phyloP scores from a whole-genome alignment of 1,284 basidiomycete species.

The Boletellus deceptivus region DNA sequence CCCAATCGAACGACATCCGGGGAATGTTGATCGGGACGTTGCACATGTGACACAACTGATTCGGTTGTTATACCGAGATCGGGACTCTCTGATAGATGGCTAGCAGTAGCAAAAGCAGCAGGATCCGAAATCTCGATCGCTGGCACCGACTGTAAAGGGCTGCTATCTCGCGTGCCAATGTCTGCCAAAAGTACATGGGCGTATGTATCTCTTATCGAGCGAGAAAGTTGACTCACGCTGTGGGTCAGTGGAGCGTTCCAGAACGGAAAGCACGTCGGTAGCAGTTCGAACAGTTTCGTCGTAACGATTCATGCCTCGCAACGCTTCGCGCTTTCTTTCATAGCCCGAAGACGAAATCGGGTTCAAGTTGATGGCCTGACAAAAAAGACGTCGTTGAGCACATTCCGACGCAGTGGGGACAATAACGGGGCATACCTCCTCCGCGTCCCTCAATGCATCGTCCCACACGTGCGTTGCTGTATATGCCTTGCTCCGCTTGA shows the following conservation, averaged over 20 bases:
- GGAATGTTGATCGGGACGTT: not conserved
- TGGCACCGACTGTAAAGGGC: not conserved
- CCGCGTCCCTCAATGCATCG: constrained; percentile 1
- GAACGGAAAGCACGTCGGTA: not conserved
- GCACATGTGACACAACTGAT: not conserved
- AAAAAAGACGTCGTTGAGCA: not conserved
- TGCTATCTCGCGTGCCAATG: not conserved
- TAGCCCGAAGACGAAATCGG: constrained; percentile 1
- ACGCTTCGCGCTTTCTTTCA: constrained; percentile 1
- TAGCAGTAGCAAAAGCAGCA: not conserved
- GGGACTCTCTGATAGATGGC: too few species aligned
- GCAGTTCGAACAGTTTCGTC: not conserved
- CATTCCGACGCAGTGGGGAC: not conserved
- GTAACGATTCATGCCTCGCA: constrained; percentile 3
- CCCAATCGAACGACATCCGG: not conserved
- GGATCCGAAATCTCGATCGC: not conserved
- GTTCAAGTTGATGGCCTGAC: constrained; percentile 6
- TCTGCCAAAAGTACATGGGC: not conserved
- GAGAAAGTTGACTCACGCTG: not conserved
- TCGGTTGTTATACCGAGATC: not conserved
- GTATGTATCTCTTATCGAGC: not conserved
- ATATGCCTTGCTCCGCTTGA: constrained; percentile 8
- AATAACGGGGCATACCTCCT: constrained; percentile 3
- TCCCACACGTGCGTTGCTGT: not conserved
- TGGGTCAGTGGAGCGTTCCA: not conserved